These are phyloP conservation scores for Xerocomus nothofagi DNA, from an alignment of 1,284 basidiomycete species.

Conservation along the genomic window DNA sequence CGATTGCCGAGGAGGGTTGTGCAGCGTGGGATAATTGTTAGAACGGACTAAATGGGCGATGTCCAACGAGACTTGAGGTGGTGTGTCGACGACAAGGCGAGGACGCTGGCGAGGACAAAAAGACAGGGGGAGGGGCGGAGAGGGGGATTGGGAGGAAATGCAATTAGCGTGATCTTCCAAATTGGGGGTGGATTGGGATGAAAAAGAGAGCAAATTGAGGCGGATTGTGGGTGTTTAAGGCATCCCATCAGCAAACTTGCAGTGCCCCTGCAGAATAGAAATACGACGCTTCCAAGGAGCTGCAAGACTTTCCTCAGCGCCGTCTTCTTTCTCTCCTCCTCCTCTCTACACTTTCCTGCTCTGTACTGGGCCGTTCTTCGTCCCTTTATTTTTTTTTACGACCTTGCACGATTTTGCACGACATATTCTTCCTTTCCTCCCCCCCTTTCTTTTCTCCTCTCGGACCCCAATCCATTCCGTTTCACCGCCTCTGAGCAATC, in stretches of 20 bases:
- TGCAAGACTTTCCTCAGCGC: constrained; percentile 35
- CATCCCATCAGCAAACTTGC: constrained; percentile 25
- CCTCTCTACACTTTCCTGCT: constrained; percentile 37
- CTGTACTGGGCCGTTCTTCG: constrained; percentile 32
- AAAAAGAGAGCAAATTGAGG: constrained; percentile 13
- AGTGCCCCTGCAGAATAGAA: constrained; percentile 36
- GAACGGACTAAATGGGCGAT: background rate
- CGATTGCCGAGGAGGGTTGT: constrained; percentile 16
- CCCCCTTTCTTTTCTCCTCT: constrained; percentile 29
- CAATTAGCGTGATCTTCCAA: constrained; percentile 1
- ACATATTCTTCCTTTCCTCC: constrained; percentile 43
- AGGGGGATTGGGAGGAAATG: constrained; percentile 16
- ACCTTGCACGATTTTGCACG: constrained; percentile 70
- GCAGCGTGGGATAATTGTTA: constrained; percentile 1
- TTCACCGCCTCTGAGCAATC: constrained; percentile 20
- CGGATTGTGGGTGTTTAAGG: constrained; percentile 12
- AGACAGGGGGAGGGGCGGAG: background rate
- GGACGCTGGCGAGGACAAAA: background rate
- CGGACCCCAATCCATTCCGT: constrained; percentile 23
- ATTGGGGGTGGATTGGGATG: constrained; percentile 14
- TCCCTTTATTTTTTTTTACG: constrained; percentile 60
- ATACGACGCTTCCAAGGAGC: constrained; percentile 35
- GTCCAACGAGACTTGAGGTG: no score
- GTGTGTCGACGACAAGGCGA: background rate
- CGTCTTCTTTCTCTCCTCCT: constrained; percentile 33